phyloP scores from a whole-genome alignment of 805 yeast species.

The Starmerella riodocensis region DNA sequence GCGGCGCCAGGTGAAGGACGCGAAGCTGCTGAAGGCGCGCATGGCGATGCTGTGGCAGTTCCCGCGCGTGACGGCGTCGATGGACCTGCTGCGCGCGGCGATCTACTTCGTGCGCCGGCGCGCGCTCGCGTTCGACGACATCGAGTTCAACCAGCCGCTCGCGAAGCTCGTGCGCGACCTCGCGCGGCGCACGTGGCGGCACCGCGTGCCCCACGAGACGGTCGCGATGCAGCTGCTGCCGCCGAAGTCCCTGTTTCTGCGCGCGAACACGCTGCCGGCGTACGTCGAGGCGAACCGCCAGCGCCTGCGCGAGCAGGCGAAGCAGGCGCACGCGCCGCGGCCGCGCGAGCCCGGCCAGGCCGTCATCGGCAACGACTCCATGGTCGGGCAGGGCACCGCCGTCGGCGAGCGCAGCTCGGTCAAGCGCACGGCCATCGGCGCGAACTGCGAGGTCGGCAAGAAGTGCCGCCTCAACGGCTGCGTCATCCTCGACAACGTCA shows the following conservation, averaged over 20 bases:
- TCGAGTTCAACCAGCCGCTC: constrained; percentile 19
- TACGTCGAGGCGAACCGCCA: constrained; percentile 82
- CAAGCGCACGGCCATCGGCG: constrained; percentile 72
- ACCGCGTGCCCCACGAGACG: constrained; percentile 42
- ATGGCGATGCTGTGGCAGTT: constrained; percentile 83
- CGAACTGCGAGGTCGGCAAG: constrained; percentile 62
- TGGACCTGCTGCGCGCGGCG: constrained; percentile 58
- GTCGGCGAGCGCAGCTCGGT: constrained; percentile 76
- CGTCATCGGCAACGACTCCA: constrained; percentile 75
- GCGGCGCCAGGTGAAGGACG: constrained; percentile 51
- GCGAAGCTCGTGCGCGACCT: constrained; percentile 56
- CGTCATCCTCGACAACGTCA: constrained; percentile 56
- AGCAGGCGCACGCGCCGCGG: constrained; percentile 9
- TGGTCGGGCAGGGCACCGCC: constrained; percentile 53
- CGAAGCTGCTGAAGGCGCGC: constrained; percentile 62
- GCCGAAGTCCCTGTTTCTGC: constrained; percentile 40
- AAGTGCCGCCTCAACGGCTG: constrained; percentile 83
- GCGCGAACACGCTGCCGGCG: constrained; percentile 66
- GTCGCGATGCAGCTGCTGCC: constrained; percentile 65
- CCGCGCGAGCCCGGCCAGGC: constrained; percentile 34
- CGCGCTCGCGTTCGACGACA: constrained; percentile 38
- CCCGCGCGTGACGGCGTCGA: constrained; percentile 66
- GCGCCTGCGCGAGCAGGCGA: constrained; percentile 49
- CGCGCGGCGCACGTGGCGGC: constrained; percentile 87
- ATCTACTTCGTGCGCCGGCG: constrained; percentile 51